phyloP scores from a whole-genome alignment of 148 eudicot species.

The Hydrangea macrophylla region DNA sequence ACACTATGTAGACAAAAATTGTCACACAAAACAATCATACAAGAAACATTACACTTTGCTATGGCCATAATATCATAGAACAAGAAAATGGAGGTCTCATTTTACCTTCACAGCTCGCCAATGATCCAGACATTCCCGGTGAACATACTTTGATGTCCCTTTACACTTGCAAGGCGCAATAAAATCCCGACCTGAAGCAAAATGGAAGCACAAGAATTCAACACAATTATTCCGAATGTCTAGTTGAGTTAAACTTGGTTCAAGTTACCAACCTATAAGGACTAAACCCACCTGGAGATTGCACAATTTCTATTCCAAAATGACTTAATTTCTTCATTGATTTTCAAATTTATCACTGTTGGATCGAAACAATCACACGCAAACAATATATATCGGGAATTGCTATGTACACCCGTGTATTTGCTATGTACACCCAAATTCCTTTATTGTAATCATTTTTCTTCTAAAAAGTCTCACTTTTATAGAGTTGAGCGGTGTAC shows the following conservation, averaged over 20 bases:
- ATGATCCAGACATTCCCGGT: conserved; percentile 91
- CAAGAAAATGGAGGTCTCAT: neutral
- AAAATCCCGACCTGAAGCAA: conserved; percentile 81
- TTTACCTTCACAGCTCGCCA: conserved; percentile 94
- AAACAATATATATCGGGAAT: no score
- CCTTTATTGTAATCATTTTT: no score
- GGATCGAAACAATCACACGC: no score
- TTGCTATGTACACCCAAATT: no score
- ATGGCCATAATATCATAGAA: conserved; percentile 1
- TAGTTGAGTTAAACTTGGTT: neutral
- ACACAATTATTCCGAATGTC: no score
- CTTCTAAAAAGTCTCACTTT: no score
- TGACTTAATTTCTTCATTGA: no score
- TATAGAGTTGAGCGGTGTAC: no score
- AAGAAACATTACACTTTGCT: neutral
- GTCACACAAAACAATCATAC: neutral
- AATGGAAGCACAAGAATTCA: neutral
- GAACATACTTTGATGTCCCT: conserved; percentile 93
- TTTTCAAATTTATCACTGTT: no score
- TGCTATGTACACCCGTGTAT: no score
- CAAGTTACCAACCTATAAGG: neutral
- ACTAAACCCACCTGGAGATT: no score
- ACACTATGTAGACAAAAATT: neutral
- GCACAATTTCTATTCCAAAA: no score
- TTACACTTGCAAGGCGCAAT: conserved; percentile 98